These are phyloP conservation scores for Pichia cactophila DNA, from an alignment of 1,139 yeast genomes.

Conservation along the genomic window DNA sequence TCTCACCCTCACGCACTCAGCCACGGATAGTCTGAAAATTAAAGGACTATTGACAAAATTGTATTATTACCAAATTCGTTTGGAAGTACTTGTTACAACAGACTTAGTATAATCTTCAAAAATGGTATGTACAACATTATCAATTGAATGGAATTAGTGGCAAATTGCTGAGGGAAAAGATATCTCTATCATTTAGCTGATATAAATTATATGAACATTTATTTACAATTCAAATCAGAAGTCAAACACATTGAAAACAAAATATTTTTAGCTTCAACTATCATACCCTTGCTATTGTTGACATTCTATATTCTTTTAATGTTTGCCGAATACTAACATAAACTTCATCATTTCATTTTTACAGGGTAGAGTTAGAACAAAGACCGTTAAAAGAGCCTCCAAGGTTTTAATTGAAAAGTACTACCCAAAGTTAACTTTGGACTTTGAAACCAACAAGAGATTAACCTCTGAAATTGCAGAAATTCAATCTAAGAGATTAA, in stretches of 20 bases:
- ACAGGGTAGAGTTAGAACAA: conserved; percentile 98
- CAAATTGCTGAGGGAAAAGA: neutral
- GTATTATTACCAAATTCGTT: no score
- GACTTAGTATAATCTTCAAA: conserved; percentile 20
- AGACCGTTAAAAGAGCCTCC: conserved; percentile 99
- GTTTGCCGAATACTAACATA: neutral
- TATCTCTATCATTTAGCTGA: no score
- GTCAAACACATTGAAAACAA: no score
- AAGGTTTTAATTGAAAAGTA: conserved; percentile 99
- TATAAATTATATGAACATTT: no score
- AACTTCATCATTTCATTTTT: conserved; percentile 8
- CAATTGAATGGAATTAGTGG: neutral
- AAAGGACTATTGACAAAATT: neutral
- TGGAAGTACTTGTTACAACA: neutral
- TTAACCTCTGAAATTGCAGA: conserved; percentile 97
- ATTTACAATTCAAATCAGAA: no score
- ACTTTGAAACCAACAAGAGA: conserved; percentile 99
- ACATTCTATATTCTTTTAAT: conserved; percentile 10
- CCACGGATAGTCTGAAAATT: neutral
- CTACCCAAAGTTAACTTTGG: conserved; percentile 99
- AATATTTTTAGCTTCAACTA: no score
- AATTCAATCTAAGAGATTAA: conserved; percentile 98
- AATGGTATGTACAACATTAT: conserved; percentile 26
- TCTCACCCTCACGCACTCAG: conserved; percentile 1
- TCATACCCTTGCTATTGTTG: no score